These are phyloP conservation scores for Pachyrhizus erosus DNA, from an alignment of 306 rosid species.

Conservation along the genomic window DNA sequence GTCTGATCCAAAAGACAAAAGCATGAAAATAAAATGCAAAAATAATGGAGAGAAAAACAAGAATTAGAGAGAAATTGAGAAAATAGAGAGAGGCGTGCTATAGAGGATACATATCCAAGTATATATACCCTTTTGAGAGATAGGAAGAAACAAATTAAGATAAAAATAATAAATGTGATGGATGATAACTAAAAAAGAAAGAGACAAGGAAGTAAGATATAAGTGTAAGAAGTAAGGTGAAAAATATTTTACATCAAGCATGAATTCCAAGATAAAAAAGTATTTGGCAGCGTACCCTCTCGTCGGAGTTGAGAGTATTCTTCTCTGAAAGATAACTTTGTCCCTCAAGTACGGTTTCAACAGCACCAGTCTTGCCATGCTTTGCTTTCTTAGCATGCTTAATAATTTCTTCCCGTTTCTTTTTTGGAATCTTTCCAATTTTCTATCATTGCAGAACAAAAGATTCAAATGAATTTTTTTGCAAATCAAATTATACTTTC, in stretches of 20 bases:
- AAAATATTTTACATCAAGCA: background rate
- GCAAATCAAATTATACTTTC: background rate
- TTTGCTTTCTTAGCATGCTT: slow-evolving; percentile 51
- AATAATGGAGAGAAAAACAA: background rate
- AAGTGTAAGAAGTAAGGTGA: background rate
- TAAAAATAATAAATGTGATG: background rate
- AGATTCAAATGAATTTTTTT: background rate
- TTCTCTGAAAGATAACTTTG: background rate
- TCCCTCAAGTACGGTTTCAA: background rate
- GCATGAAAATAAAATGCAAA: background rate
- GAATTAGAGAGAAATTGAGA: background rate
- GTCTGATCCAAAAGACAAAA: background rate
- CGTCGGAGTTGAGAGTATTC: background rate
- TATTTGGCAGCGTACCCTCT: background rate
- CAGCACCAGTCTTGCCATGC: slow-evolving; percentile 47
- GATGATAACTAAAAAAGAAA: background rate
- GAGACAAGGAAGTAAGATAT: background rate
- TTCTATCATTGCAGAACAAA: slow-evolving; percentile 42
- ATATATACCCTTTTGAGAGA: too few relatives aligned
- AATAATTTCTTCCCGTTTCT: slow-evolving; percentile 46
- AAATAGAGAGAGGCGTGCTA: background rate
- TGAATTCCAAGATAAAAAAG: background rate
- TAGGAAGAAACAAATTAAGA: background rate
- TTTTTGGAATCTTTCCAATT: slow-evolving; percentile 31
- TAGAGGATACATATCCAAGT: too few relatives aligned